phyloP scores from a whole-genome alignment of 805 yeast species.

The Yamadazyma nakazawae region DNA sequence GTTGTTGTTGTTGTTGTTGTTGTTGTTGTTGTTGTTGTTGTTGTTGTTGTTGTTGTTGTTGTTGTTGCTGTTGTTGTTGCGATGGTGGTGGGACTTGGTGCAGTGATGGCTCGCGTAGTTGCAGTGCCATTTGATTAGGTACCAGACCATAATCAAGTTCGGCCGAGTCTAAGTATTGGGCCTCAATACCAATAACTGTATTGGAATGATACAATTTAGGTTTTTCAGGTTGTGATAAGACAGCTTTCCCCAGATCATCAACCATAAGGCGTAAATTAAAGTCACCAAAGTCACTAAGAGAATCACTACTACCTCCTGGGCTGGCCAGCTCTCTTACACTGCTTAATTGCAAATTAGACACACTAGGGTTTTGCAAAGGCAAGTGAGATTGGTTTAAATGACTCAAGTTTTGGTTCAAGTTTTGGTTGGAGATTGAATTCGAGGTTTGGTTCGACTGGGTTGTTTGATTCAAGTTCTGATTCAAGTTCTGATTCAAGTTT shows the following conservation, averaged over 20 bases:
- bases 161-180: slow-evolving; percentile 10
- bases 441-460: not conserved
- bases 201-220: slow-evolving; percentile 24
- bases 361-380: not conserved
- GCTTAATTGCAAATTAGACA: not conserved
- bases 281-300: slow-evolving; percentile 14
- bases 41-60: not conserved
- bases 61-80: not conserved
- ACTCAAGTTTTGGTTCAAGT: not conserved
- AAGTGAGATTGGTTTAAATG: not conserved
- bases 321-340: not conserved
- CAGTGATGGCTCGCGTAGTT: not conserved
- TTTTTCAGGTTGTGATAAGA: slow-evolving; percentile 18
- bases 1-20: too few relatives aligned
- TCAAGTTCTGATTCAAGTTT: not conserved
- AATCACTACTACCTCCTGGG: not conserved
- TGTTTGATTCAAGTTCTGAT: not conserved
- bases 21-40: too few relatives aligned
- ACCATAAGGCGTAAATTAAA: slow-evolving; percentile 35
- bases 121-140: slow-evolving; percentile 6
- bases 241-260: slow-evolving; percentile 42
- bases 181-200: slow-evolving; percentile 28
- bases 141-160: slow-evolving; percentile 16
- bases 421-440: not conserved
- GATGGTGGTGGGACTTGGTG: not conserved